A percentile compares a stretch with the other conserved stretches of the same genome.
Conservation (phyloP, 345 rosid genomes). For the Erodium maritimum region DNA sequence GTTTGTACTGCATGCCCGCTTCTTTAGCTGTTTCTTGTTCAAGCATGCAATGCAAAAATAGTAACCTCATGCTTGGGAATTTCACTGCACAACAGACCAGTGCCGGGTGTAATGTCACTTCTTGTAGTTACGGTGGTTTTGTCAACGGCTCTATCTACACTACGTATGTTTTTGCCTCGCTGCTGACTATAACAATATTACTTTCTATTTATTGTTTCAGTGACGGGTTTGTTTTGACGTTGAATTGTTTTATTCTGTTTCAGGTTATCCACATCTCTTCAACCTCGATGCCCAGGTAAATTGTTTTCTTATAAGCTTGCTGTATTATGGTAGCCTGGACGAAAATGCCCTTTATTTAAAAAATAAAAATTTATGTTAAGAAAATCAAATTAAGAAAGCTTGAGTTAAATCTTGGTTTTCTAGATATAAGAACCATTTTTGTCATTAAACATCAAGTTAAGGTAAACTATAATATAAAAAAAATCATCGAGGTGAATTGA, state of each 20-base stretch:
- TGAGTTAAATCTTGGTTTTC: too few relatives aligned
- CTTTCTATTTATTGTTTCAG: too few relatives aligned
- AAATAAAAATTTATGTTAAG: too few relatives aligned
- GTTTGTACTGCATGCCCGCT: constrained; percentile 89
- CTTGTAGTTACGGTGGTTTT: constrained; percentile 71
- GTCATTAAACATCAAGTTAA: too few relatives aligned
- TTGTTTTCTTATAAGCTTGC: not conserved
- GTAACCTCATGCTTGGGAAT: constrained; percentile 83
- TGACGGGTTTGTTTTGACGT: too few relatives aligned
- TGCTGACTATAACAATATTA: too few relatives aligned
- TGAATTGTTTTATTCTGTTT: not conserved
- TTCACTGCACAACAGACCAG: constrained; percentile 50
- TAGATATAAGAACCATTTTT: too few relatives aligned
- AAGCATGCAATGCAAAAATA: constrained; percentile 79
- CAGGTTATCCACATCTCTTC: constrained; percentile 78
- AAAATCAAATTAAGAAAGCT: too few relatives aligned
- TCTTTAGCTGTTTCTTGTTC: constrained; percentile 88
- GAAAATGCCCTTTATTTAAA: not conserved
- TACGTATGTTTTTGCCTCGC: constrained; percentile 20
- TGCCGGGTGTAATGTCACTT: constrained; percentile 84
- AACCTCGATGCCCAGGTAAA: constrained; percentile 87
- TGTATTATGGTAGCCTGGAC: not conserved
- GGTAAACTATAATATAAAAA: too few relatives aligned
- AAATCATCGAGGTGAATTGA: too few relatives aligned
- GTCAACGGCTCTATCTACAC: constrained; percentile 68